Evolutionary conservation across 2,329 filamentous ascomycete species (phyloP), one percentile per base, ranked within the genome.

Genomic region (Volutella citrinella): DNA sequence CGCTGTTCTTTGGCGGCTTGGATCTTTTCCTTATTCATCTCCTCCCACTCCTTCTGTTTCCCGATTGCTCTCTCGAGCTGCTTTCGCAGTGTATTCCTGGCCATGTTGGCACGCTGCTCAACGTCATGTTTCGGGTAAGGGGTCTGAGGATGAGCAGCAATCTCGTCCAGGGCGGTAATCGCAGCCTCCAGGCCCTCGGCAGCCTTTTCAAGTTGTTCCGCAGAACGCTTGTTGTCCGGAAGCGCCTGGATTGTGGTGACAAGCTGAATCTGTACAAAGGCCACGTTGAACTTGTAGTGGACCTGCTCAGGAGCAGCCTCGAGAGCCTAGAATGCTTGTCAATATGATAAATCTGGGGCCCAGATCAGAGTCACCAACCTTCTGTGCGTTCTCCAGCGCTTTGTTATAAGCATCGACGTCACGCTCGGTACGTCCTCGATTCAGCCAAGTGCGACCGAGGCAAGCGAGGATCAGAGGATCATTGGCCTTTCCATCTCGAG

Each of bases 101-200:
- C 90, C 93, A 98, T 98, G 70, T 87, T 95, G 26, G 93, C 91
- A 56, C 94, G 88, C 64, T 94, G 87, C 60, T 97, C 91, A 21
- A 98, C 79, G 49, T 96, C 88, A 40, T 84, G 76, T 51, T 87
- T 84, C 7, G 91, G 93, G 62, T 96, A 98, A 0, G 93, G 94
- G 5, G 93, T 78, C 38, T 78, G 70, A 2, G 78, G 76, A 40
- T 78, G 70, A 19, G 69, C 64, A 5, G 80, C 78, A 45, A 83
- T 82, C 43, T 76, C 75, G 43, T 83, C 79, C 1, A 84, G 65
- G 6, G 76, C 70, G 45, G 84, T 80, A 48, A 97, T 95, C 11
- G 93, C 91, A 44, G 85, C 78, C 45, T 95, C 89, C 2, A 98
- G 75, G 4, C 89, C 93, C 13, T 79, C 72, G 1, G 82, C 79